Percentiles rank a stretch among this genome's conserved stretches.
These are phyloP conservation scores for Epichloe sibirici DNA, from an alignment of 2,329 filamentous ascomycete species.

Conservation along the genomic window DNA sequence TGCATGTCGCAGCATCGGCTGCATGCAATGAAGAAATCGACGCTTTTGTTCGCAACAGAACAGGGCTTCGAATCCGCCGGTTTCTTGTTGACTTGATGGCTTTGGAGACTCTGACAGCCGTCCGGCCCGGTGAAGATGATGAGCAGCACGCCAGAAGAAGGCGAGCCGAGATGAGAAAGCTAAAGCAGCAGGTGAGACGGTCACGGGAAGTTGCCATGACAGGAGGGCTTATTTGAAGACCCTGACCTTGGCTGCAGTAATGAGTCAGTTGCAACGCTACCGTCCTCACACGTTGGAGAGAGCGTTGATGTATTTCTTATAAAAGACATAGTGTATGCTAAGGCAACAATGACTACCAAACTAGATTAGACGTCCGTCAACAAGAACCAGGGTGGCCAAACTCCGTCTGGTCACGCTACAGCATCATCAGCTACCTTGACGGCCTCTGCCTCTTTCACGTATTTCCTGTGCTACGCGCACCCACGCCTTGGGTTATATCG, in stretches of 20 bases:
- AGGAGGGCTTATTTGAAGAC: slow-evolving; percentile 7
- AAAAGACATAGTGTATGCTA: slow-evolving; percentile 3
- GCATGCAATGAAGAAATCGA: slow-evolving; percentile 44
- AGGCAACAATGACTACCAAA: background rate
- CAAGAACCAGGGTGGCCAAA: background rate
- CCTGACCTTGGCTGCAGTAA: background rate
- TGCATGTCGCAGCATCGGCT: slow-evolving; percentile 43
- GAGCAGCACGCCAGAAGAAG: slow-evolving; percentile 17
- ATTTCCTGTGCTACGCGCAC: slow-evolving; percentile 2
- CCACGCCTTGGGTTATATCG: slow-evolving; percentile 8
- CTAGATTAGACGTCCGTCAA: background rate
- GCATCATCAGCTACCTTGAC: background rate
- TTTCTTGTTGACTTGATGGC: slow-evolving; percentile 42
- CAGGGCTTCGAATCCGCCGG: slow-evolving; percentile 39
- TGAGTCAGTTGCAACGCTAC: background rate
- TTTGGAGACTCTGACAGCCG: slow-evolving; percentile 33
- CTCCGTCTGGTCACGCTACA: background rate
- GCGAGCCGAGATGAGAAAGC: slow-evolving; percentile 20
- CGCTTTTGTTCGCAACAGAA: slow-evolving; percentile 36
- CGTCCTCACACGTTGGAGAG: background rate
- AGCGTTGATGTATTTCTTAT: slow-evolving; percentile 2
- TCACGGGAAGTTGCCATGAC: slow-evolving; percentile 16
- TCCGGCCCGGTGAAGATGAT: slow-evolving; percentile 13
- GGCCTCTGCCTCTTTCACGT: background rate
- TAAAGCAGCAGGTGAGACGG: slow-evolving; percentile 24